Evolutionary conservation across 1,139 yeast genomes (phyloP), one percentile per base, ranked within the genome.

Genomic region (Suhomyces chickasaworum): DNA sequence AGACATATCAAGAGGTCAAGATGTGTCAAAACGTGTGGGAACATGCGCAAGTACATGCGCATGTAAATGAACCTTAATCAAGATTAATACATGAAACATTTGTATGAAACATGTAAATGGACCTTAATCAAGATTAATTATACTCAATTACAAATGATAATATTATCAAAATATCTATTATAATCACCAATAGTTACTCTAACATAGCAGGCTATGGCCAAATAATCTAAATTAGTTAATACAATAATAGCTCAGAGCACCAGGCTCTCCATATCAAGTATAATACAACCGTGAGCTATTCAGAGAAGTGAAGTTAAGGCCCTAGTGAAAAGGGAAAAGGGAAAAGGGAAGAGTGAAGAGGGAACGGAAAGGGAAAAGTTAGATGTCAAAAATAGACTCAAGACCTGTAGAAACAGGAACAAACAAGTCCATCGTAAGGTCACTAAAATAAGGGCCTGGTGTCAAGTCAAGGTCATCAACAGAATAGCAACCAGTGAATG

Each of bases 261-360:
- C 40, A 27, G 40, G 40, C 40, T 32, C 23, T 5, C 35, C 13
- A 39, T 8, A n/a, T 13, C 34, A 32, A 31, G 23, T 9, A 21
- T 39, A 31, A 39, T 39, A 31, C 37, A 39, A 22, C 42, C 31
- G 34, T 20, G 23, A 32, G 23, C 16, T 15, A 36, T 29, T 41
- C 29, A 40, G 30, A 31, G 36, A 41, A 41, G 16, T 35, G 39
- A 41, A 41, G 8, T 23, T n/a, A n/a, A n/a, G n/a, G n/a, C n/a
- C n/a, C n/a, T n/a, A n/a, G n/a, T n/a, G n/a, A n/a, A n/a, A n/a
- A n/a, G n/a, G n/a, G n/a, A n/a, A n/a, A n/a, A n/a, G n/a, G n/a
- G n/a, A n/a, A n/a, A n/a, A n/a, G n/a, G n/a, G n/a, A n/a, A n/a
- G n/a, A n/a, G n/a, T n/a, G n/a, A n/a, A n/a, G n/a, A n/a, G n/a